A percentile compares a stretch with the other conserved stretches of the same genome.
phyloP scores from a whole-genome alignment of 208 protist genomes.

The Tritrichomonas foetus region DNA sequence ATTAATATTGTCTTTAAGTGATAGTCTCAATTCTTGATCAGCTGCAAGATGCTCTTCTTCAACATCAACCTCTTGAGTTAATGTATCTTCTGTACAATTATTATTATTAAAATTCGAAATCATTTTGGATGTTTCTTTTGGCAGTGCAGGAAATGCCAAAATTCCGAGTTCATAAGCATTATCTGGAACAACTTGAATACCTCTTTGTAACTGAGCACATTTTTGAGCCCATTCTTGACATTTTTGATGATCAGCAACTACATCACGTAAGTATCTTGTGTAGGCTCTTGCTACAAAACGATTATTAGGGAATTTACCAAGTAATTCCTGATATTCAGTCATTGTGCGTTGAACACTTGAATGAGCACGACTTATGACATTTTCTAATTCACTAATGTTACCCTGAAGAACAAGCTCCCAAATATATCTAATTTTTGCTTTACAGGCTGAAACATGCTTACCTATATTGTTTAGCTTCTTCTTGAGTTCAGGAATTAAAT shows the following conservation, averaged over 20 bases:
- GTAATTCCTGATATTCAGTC: background rate
- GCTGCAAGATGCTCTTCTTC: too few relatives aligned
- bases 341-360: background rate
- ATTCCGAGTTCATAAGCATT: background rate
- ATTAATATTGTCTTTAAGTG: background rate
- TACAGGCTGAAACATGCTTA: background rate
- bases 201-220: background rate
- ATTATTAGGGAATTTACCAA: background rate
- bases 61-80: too few relatives aligned
- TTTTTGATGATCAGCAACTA: background rate
- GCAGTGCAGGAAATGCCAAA: too few relatives aligned
- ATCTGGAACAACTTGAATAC: background rate
- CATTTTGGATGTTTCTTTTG: too few relatives aligned
- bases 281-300: background rate
- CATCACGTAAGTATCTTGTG: background rate
- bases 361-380: background rate
- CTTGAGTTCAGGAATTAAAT: background rate
- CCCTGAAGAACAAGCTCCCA: background rate
- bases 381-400: background rate
- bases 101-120: too few relatives aligned
- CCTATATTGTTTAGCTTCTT: background rate
- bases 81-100: too few relatives aligned
- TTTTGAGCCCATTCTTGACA: background rate
- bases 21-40: too few relatives aligned
- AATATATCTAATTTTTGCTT: background rate